Evolutionary conservation across 2,329 filamentous ascomycete genomes (phyloP).

Genomic region (Verticillium albo-atrum): DNA sequence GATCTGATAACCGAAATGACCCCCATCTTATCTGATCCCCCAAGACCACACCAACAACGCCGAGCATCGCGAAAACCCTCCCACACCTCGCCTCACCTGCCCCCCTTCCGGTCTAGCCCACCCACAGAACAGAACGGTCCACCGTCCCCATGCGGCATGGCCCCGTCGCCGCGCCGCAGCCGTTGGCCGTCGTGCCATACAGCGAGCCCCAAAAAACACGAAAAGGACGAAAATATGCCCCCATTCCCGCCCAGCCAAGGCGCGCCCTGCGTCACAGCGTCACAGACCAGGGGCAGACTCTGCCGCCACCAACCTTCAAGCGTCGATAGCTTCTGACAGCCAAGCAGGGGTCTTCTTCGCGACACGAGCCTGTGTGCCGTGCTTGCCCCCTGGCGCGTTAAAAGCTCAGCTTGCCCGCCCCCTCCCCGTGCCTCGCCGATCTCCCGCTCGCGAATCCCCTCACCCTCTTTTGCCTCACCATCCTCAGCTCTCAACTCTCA

Average conservation of each 20-base stretch:
- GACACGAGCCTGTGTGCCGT: not conserved
- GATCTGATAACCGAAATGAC: not conserved
- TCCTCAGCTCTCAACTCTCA: not conserved
- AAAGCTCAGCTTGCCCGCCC: not conserved
- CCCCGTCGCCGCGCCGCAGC: not conserved
- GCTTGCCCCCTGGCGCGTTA: not conserved
- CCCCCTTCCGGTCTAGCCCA: not conserved
- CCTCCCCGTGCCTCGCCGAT: not conserved
- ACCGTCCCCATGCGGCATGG: not conserved
- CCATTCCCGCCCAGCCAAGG: not conserved
- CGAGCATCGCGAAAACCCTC: not conserved
- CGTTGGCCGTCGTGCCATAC: not conserved
- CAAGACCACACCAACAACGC: not conserved
- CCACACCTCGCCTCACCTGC: not conserved
- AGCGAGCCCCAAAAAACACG: too few relatives aligned
- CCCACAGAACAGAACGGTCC: not conserved
- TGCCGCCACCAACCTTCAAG: not conserved
- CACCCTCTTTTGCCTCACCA: not conserved
- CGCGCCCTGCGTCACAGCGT: not conserved
- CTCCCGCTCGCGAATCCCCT: not conserved
- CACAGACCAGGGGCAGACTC: not conserved
- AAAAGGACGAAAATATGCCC: too few relatives aligned
- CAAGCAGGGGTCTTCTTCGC: not conserved
- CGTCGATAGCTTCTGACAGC: not conserved
- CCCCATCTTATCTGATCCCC: conserved; percentile 2